These are phyloP conservation scores for Pterocarpus macrocarpus DNA, from an alignment of 306 rosid genomes.

Conservation along the genomic window DNA sequence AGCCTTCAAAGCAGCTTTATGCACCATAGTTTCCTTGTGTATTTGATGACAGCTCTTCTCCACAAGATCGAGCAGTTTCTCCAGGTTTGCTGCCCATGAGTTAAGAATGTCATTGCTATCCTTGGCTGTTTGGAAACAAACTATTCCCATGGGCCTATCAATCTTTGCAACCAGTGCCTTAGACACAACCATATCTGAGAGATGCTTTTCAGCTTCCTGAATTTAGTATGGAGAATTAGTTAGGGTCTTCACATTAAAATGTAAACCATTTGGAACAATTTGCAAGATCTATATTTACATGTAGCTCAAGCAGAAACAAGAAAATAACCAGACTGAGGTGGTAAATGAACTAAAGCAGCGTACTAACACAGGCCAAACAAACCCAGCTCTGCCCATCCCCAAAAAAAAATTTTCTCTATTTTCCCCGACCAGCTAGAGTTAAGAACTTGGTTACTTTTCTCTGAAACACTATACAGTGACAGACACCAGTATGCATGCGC, in stretches of 20 bases:
- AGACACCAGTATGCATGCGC: slow-evolving; percentile 21
- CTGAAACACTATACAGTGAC: background rate
- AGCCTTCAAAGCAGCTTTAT: slow-evolving; percentile 72
- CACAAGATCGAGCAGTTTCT: slow-evolving; percentile 92
- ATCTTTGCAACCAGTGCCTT: slow-evolving; percentile 92
- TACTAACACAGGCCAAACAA: background rate
- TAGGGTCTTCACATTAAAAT: background rate
- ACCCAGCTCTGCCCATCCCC: background rate
- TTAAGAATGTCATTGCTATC: slow-evolving; percentile 90
- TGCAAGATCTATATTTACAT: slow-evolving; percentile 16
- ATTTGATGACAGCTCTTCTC: slow-evolving; percentile 96
- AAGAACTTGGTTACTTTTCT: slow-evolving; percentile 7
- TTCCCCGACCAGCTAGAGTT: background rate
- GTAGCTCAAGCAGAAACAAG: slow-evolving; percentile 18
- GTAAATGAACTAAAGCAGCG: slow-evolving; percentile 34
- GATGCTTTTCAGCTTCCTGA: slow-evolving; percentile 97
- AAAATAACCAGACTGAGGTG: slow-evolving; percentile 1
- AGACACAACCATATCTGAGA: slow-evolving; percentile 98
- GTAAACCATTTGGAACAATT: background rate
- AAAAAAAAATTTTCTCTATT: background rate
- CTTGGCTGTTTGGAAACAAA: slow-evolving; percentile 84
- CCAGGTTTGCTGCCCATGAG: slow-evolving; percentile 93
- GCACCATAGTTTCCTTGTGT: slow-evolving; percentile 93
- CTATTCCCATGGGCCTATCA: slow-evolving; percentile 88
- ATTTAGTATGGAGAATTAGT: slow-evolving; percentile 7